Conservation (phyloP, 495 filamentous ascomycete genomes). For the Penicillium ucsense region DNA sequence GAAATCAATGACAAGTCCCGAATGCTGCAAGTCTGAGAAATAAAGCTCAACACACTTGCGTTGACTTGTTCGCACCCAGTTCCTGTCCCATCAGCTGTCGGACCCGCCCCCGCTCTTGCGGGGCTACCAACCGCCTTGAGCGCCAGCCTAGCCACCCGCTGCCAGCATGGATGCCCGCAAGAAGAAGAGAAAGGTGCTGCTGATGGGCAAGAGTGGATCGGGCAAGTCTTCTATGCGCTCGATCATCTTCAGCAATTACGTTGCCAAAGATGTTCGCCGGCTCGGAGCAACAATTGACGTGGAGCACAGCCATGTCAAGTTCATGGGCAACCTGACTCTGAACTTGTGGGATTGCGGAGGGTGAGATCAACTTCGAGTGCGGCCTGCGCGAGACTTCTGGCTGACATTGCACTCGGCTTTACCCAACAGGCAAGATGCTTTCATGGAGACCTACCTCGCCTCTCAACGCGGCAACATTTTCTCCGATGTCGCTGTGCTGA, state of each 20-base stretch:
- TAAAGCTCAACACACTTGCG: background rate
- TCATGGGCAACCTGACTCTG: slow-evolving; percentile 90
- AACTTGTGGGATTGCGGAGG: slow-evolving; percentile 98
- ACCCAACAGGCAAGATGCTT: slow-evolving; percentile 75
- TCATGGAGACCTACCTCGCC: slow-evolving; percentile 94
- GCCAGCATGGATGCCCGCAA: slow-evolving; percentile 37
- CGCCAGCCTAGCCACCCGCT: slow-evolving; percentile 2
- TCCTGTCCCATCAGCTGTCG: slow-evolving; percentile 7
- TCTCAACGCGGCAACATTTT: slow-evolving; percentile 94
- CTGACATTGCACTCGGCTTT: too few species aligned
- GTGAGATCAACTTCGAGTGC: slow-evolving; percentile 28
- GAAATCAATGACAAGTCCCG: background rate
- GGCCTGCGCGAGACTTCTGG: too few species aligned
- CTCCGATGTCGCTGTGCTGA: slow-evolving; percentile 88
- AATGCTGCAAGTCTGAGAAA: too few species aligned
- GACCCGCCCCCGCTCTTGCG: slow-evolving; percentile 19
- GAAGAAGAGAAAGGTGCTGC: slow-evolving; percentile 48
- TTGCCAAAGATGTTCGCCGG: slow-evolving; percentile 88
- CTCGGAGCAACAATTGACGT: slow-evolving; percentile 98
- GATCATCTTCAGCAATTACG: slow-evolving; percentile 97
- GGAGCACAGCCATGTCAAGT: slow-evolving; percentile 94
- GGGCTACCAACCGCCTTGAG: slow-evolving; percentile 16
- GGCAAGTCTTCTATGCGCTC: slow-evolving; percentile 98
- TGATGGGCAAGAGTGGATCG: slow-evolving; percentile 90
- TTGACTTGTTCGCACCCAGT: background rate